Evolutionary conservation across 352 stramenopile genomes (phyloP), one percentile per base, ranked within the genome.

Genomic region (Elongisporangium senticosum): DNA sequence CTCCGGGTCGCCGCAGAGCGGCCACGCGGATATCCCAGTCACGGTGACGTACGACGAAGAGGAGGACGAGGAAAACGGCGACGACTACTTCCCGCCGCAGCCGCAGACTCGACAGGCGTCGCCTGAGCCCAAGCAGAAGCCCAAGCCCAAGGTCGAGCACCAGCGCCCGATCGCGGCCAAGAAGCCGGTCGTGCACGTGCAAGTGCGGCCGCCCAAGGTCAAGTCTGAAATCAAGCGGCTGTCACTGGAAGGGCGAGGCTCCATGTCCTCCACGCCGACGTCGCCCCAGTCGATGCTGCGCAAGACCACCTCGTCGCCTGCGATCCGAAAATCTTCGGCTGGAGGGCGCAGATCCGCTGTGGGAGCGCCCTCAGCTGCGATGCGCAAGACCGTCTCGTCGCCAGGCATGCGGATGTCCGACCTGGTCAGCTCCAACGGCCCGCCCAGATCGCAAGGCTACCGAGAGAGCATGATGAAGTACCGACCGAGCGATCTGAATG

Each of bases 381-480:
- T 55, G 24, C 56, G 56, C 3, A 50, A 61, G 56, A 55, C 56
- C 5, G 54, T 37, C 1, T 61, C 54, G 13, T 43, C 33, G 13
- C 33, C 33, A 19, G 56, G 54, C 17, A 61, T 61, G 26, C 56
- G 56, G 3, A 50, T 55, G 24, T 61, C 56, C 2, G 33, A 47
- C 20, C 13, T 47, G 5, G 26, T 11, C 22, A 33, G 51, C 51
- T 24, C 7, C 24, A 19, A 47, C 37, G 37, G 17, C 54, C 39
- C 15, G 39, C 33, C 13, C 15, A 55, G 24, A 24, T 37, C 11
- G 28, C 63, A 69, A 37, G 74, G 64, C 13, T 71, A 65, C 28
- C 79, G 79, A 15, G 81, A 89, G 24, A 87, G 77, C 51, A 90
- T 89, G 75, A 77, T 87, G 67, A 74, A 76, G 33, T 89, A 89